Evolutionary conservation across 1,139 yeast species (phyloP).

Genomic region (Protomyces inundatus): DNA sequence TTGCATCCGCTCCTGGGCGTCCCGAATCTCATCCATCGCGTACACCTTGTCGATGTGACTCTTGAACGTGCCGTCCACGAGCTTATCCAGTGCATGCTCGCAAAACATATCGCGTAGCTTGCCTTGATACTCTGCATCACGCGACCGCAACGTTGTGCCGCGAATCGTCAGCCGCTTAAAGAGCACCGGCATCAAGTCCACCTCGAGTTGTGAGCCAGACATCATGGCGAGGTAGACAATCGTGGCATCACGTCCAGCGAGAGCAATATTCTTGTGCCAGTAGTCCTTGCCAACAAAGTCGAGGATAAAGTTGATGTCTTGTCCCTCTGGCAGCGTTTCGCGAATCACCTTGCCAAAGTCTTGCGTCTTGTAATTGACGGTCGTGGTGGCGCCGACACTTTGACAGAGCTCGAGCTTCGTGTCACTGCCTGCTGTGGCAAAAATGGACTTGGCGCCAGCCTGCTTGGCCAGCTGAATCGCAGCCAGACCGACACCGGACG

Average conservation of each 20-base stretch:
- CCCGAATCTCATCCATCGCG: constrained; percentile 34
- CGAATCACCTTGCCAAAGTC: constrained; percentile 35
- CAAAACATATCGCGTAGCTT: constrained; percentile 35
- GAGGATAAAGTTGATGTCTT: constrained; percentile 36
- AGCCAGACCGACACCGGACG: constrained; percentile 40
- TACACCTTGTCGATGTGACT: constrained; percentile 35
- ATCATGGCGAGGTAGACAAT: constrained; percentile 37
- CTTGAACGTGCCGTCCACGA: constrained; percentile 34
- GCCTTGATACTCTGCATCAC: constrained; percentile 35
- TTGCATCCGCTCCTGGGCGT: constrained; percentile 38
- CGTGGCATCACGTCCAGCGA: constrained; percentile 36
- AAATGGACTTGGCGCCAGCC: constrained; percentile 38
- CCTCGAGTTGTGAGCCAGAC: constrained; percentile 35
- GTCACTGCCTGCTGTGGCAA: constrained; percentile 38
- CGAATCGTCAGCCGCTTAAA: constrained; percentile 35
- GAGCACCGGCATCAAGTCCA: constrained; percentile 34
- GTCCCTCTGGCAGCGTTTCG: constrained; percentile 31
- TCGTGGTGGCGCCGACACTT: constrained; percentile 33
- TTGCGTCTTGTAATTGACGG: constrained; percentile 36
- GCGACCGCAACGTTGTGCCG: constrained; percentile 39
- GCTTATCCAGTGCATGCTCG: constrained; percentile 35
- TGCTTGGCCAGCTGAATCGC: constrained; percentile 40
- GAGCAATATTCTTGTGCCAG: constrained; percentile 34
- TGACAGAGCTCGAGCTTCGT: constrained; percentile 34
- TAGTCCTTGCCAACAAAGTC: constrained; percentile 40